Evolutionary conservation across 2,329 filamentous ascomycete species (phyloP), one percentile per base, ranked within the genome.

Genomic region (Ascochyta clinopodiicola): DNA sequence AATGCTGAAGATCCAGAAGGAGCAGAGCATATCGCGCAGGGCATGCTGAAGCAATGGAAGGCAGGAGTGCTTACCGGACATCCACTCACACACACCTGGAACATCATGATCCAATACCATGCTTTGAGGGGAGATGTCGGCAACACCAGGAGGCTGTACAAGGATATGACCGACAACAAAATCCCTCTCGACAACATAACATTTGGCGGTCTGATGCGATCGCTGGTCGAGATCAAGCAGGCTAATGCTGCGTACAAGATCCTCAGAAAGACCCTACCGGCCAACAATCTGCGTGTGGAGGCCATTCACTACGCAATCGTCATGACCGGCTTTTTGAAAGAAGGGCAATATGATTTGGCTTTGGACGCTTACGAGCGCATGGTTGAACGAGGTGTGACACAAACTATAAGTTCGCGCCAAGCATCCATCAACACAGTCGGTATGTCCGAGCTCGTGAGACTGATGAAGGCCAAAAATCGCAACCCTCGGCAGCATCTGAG

Each of bases 81-180:
- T 25, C 78, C 81, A 1, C 78, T 83, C 21, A 87, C 87, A 2
- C 79, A 81, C 29, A 85, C 92, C 68, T 97, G 91, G 90, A 96
- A 97, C 69, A 81, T 86, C 48, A 77, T 97, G 29, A 78, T 97
- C 4, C 81, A 83, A 51, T 85, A 88, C 57, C 83, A 92, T 71
- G 90, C 90, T 6, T 78, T 85, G 51, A 81, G 84, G 6, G 84
- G 88, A 51, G 82, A 89, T 57, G 66, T 87, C 25, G 70, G 78
- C 21, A 79, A 79, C n/a, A 79, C 83, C 15, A 80, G 83, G 60
- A 78, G 80, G 48, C 72, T 85, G 3, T 84, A 86, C 61, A 74
- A 76, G 27, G 78, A 78, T 49, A 89, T 90, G 84, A 74, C 80
- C 42, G 68, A 77, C 4, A 72, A 78, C 36, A 73, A 78, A 0